Conservation (phyloP, 2,329 filamentous ascomycete species). For the Fusarium chaquense region DNA sequence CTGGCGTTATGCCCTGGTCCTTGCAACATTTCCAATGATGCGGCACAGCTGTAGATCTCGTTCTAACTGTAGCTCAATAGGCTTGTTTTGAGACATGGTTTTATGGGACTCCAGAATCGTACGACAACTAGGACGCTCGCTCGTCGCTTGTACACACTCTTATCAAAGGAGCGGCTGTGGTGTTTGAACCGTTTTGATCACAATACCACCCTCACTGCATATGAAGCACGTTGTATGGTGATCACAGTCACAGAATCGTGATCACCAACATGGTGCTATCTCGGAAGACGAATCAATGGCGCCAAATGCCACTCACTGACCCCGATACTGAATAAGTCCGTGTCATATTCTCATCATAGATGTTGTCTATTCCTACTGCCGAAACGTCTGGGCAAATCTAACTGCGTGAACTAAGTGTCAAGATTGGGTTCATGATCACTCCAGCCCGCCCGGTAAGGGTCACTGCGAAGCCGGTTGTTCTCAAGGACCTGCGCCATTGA, state of each 20-base stretch:
- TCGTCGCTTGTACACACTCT: slow-evolving; percentile 8
- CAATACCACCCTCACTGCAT: slow-evolving; percentile 29
- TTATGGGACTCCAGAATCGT: slow-evolving; percentile 36
- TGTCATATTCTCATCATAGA: slow-evolving; percentile 10
- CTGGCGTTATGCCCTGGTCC: slow-evolving; percentile 13
- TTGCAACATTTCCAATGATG: slow-evolving; percentile 22
- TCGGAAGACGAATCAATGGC: neutral
- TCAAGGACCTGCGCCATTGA: slow-evolving; percentile 39
- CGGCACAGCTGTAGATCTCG: slow-evolving; percentile 28
- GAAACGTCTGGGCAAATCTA: slow-evolving; percentile 21
- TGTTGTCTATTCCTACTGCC: slow-evolving; percentile 3
- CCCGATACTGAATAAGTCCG: neutral
- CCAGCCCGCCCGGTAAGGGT: slow-evolving; percentile 13
- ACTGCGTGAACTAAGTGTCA: neutral
- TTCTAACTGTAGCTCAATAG: slow-evolving; percentile 12
- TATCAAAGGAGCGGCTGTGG: slow-evolving; percentile 17
- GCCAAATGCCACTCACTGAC: neutral
- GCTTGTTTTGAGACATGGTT: slow-evolving; percentile 36
- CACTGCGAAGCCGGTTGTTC: slow-evolving; percentile 10
- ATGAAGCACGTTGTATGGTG: neutral
- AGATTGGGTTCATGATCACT: slow-evolving; percentile 7
- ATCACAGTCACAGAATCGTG: slow-evolving; percentile 3
- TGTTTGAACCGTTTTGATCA: slow-evolving; percentile 17
- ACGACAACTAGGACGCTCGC: slow-evolving; percentile 25
- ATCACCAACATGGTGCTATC: neutral